Conservation (phyloP, 192 early-diverging fungal genomes). For the Coemansia biformis region DNA sequence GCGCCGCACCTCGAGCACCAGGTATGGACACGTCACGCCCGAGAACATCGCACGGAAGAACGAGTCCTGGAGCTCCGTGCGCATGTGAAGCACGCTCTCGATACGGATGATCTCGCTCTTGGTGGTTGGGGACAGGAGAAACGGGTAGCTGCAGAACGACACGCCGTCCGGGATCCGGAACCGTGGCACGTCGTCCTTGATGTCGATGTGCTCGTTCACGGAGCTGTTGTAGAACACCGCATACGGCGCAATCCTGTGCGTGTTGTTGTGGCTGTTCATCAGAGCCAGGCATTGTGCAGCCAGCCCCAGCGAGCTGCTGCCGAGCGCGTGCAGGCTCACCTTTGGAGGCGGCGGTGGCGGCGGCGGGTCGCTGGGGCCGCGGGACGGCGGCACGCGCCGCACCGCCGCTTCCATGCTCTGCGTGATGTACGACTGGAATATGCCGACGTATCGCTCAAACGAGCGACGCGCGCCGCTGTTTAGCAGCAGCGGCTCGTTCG, state of each 20-base stretch:
- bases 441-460: constrained; percentile 19
- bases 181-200: constrained; percentile 70
- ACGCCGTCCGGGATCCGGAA: constrained; percentile 63
- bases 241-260: constrained; percentile 53
- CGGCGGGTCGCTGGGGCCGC: constrained; percentile 5
- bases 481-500: neutral
- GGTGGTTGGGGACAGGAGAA: constrained; percentile 63
- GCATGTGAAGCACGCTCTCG: constrained; percentile 67
- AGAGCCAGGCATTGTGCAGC: constrained; percentile 34
- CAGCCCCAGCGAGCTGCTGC: constrained; percentile 15
- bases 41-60: constrained; percentile 74
- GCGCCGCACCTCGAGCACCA: constrained; percentile 64
- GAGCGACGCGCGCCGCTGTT: constrained; percentile 7
- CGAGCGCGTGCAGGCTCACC: constrained; percentile 29
- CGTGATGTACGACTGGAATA: constrained; percentile 38
- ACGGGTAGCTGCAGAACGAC: constrained; percentile 73
- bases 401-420: constrained; percentile 24
- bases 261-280: constrained; percentile 60
- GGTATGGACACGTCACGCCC: constrained; percentile 69
- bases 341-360: constrained; percentile 7
- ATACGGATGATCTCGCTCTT: constrained; percentile 71
- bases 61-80: constrained; percentile 63
- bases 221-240: constrained; percentile 66
- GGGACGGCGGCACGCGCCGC: constrained; percentile 4
- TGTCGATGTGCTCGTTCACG: constrained; percentile 65